phyloP scores from a whole-genome alignment of 2,329 filamentous ascomycete genomes.

The Sporothrix sp. region DNA sequence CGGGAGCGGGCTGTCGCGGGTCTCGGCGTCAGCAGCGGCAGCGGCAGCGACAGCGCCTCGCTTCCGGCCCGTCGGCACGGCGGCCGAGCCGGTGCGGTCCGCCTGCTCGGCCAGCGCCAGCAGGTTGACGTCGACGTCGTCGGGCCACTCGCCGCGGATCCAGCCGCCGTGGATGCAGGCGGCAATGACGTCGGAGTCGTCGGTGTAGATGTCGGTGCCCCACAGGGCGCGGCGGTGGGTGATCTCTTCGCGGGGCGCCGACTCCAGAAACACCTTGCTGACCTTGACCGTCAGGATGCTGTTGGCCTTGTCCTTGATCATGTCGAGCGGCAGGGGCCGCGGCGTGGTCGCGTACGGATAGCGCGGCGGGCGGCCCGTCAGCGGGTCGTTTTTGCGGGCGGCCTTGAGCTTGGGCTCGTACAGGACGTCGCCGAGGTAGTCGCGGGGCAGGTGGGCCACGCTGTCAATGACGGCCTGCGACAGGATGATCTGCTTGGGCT shows the following conservation, averaged over 20 bases:
- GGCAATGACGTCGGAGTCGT: constrained; percentile 88
- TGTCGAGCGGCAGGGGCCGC: constrained; percentile 64
- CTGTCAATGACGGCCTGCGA: constrained; percentile 63
- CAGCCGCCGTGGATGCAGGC: constrained; percentile 90
- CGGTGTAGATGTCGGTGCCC: constrained; percentile 91
- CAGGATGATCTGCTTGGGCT: constrained; percentile 56
- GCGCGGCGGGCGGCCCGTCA: constrained; percentile 36
- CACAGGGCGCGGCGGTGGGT: constrained; percentile 72
- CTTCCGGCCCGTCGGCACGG: constrained; percentile 21
- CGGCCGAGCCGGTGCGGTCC: constrained; percentile 16
- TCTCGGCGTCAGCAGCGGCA: constrained; percentile 14
- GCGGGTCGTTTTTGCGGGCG: constrained; percentile 38
- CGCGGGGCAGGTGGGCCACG: constrained; percentile 59
- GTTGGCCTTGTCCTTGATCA: constrained; percentile 66
- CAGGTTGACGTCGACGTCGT: constrained; percentile 62
- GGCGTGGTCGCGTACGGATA: constrained; percentile 41
- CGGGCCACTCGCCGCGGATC: constrained; percentile 79
- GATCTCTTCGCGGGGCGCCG: constrained; percentile 68
- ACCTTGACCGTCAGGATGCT: constrained; percentile 86
- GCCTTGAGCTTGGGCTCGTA: constrained; percentile 61
- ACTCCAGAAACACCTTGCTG: constrained; percentile 64
- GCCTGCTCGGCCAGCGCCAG: constrained; percentile 44
- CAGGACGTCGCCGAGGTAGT: constrained; percentile 74
- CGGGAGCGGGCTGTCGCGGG: constrained; percentile 22
- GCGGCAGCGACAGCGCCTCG: constrained; percentile 20